Evolutionary conservation across 306 rosid genomes (phyloP), one percentile per base, ranked within the genome.

Genomic region (Gleditsia sinensis): DNA sequence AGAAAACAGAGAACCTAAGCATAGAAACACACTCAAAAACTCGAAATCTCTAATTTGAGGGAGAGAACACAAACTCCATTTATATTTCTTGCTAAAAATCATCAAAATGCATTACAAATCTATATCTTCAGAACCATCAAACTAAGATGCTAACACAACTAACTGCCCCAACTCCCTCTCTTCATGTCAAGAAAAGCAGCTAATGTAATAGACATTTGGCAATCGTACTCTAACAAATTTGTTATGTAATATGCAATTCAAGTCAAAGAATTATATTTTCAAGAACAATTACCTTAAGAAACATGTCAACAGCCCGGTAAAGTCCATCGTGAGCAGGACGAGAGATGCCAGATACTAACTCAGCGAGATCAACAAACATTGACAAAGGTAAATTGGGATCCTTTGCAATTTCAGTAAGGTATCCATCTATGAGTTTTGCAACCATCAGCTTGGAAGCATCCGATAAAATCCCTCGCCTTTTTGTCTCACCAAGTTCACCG

Each of bases 371-470:
- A 75, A 90, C 82, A 74, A 95, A 95, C 64, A 75, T 76, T 3
- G 82, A 82, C 65, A 88, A 71, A 33, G 92, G 91, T 72, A 95
- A 76, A 61, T 81, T 86, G 14, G 83, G 92, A 87, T 95, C 96
- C 86, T 86, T 95, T 0, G 99, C 87, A 19, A 95, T 85, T 79
- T 95, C 99, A 14, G 93, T 88, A 40, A 95, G 93, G 77, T 90
- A 95, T 21, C 93, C 89, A 74, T 95, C 97, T 4, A 92, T 79
- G 71, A 95, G 85, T 78, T 95, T 95, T 21, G 90, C 96, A 67
- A 92, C 98, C 98, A 95, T 92, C 69, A 95, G 80, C 89, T 92
- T 92, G 46, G 97, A 84, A 75, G 99, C 99, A 78, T 88, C 98
- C 0, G 97, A 92, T 76, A 95, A 83, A 75, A 95, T 90, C 62